Conservation (phyloP, 208 protist genomes). For the Crithidia expoeki region DNA sequence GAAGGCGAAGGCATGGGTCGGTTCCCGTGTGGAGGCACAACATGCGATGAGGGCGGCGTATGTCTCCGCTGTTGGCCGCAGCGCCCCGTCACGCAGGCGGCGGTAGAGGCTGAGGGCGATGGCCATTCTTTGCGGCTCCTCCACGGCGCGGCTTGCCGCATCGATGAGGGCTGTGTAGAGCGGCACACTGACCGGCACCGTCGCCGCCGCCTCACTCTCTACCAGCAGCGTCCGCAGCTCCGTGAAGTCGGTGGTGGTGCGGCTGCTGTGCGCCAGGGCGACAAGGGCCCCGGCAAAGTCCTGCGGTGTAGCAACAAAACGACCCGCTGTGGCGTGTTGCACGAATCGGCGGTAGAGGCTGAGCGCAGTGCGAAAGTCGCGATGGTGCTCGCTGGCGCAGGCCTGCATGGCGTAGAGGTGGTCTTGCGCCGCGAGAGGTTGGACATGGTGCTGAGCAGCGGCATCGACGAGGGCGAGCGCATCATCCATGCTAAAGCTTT, state of each 20-base stretch:
- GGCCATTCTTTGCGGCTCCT: conserved; percentile 61
- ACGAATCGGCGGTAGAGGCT: conserved; percentile 77
- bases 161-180: conserved; percentile 83
- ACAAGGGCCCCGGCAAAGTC: conserved; percentile 54
- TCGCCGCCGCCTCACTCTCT: conserved; percentile 46
- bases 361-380: conserved; percentile 66
- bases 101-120: conserved; percentile 84
- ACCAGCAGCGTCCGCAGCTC: conserved; percentile 66
- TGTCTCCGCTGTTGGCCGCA: conserved; percentile 57
- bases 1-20: conserved; percentile 84
- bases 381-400: conserved; percentile 42
- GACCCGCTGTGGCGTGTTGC: conserved; percentile 47
- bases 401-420: conserved; percentile 76
- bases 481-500: conserved; percentile 60
- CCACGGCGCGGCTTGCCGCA: conserved; percentile 57
- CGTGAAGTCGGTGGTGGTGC: conserved; percentile 58
- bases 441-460: conserved; percentile 41
- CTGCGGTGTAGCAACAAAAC: conserved; percentile 35
- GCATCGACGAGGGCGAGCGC: conserved; percentile 64
- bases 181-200: conserved; percentile 71
- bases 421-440: conserved; percentile 58
- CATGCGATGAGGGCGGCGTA: conserved; percentile 84
- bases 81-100: conserved; percentile 62
- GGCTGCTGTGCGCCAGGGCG: conserved; percentile 53
- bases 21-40: conserved; percentile 65